phyloP scores from a whole-genome alignment of 73 alveolate species.

The Paramecium bursaria region DNA sequence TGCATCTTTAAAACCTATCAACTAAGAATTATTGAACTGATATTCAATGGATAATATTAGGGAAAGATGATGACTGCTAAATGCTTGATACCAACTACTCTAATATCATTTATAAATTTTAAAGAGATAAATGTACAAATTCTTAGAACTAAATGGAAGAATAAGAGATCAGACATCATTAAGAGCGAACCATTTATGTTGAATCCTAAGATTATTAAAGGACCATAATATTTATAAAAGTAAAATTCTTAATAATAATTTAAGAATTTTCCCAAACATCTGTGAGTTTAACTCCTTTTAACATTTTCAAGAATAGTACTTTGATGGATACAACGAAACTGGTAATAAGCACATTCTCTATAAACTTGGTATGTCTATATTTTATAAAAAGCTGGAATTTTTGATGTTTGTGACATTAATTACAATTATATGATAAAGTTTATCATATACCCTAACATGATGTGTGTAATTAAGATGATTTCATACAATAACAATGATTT shows the following conservation, averaged over 20 bases:
- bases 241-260: background rate
- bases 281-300: slow-evolving; percentile 1
- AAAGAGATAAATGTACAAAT: slow-evolving; percentile 27
- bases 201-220: slow-evolving; percentile 24
- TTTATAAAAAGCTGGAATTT: slow-evolving; percentile 13
- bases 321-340: background rate
- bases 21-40: background rate
- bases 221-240: slow-evolving; percentile 10
- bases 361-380: background rate
- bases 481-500: background rate
- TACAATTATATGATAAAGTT: slow-evolving; percentile 46
- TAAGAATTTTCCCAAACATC: slow-evolving; percentile 35
- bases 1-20: slow-evolving; percentile 3
- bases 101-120: slow-evolving; percentile 39
- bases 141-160: slow-evolving; percentile 39
- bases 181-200: slow-evolving; percentile 12
- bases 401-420: slow-evolving; percentile 30
- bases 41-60: slow-evolving; percentile 22
- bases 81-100: slow-evolving; percentile 12
- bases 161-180: background rate
- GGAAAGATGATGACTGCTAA: background rate
- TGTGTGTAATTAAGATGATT: slow-evolving; percentile 25
- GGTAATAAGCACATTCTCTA: background rate
- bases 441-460: slow-evolving; percentile 26
- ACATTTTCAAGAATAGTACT: slow-evolving; percentile 10